These are phyloP conservation scores for Pichia sp. DNA, from an alignment of 1,139 yeast genomes.

Conservation along the genomic window DNA sequence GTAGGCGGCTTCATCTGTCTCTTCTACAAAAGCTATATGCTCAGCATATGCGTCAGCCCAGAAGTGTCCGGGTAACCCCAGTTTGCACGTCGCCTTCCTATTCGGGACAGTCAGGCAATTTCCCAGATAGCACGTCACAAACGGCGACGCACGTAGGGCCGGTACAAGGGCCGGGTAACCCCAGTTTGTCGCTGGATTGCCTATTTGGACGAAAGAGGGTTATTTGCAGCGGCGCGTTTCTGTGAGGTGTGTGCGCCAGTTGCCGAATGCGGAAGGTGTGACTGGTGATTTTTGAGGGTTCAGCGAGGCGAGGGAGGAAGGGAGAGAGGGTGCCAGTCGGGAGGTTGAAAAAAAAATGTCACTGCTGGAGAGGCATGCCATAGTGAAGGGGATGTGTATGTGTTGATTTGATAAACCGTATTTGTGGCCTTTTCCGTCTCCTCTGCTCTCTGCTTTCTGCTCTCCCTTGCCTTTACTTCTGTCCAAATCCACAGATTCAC, in stretches of 20 bases:
- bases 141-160: background rate
- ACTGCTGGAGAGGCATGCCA: background rate
- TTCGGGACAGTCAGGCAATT: constrained; percentile 19
- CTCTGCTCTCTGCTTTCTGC: background rate
- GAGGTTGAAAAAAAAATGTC: background rate
- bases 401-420: background rate
- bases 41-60: too few species aligned
- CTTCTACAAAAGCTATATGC: too few species aligned
- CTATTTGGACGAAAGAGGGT: constrained; percentile 27
- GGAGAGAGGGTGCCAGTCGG: background rate
- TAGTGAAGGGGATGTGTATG: background rate
- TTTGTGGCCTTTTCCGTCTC: background rate
- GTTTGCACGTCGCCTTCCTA: constrained; percentile 16
- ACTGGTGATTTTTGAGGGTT: constrained; percentile 17
- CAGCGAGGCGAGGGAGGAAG: background rate
- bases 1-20: too few species aligned
- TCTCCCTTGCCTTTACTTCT: background rate
- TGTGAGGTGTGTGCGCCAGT: constrained; percentile 5
- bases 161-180: constrained; percentile 26
- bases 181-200: constrained; percentile 19
- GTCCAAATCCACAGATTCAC: background rate
- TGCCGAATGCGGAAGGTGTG: constrained; percentile 23
- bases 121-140: constrained; percentile 12
- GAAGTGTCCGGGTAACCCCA: constrained; percentile 19
- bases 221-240: constrained; percentile 3